Conservation (phyloP, 2,329 filamentous ascomycete species). For the Plectosphaerella cucumerina region DNA sequence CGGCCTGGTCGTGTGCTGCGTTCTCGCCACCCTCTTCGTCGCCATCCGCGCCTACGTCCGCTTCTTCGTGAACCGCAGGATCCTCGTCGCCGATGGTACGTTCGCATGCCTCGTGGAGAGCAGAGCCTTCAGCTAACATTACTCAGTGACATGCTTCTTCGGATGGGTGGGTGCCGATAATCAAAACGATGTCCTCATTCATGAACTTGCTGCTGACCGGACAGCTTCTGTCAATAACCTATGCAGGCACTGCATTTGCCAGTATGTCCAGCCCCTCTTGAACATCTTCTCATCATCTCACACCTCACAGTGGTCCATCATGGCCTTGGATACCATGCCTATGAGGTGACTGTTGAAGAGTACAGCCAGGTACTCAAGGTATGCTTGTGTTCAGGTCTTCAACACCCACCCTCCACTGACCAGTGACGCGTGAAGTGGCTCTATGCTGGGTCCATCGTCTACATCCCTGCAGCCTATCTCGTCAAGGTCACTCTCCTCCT, state of each 20-base stretch:
- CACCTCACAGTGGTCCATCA: conserved; percentile 15
- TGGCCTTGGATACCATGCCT: conserved; percentile 17
- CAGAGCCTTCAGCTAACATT: background rate
- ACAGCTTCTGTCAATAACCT: background rate
- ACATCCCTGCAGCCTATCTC: conserved; percentile 22
- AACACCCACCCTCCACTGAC: background rate
- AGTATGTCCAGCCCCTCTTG: conserved; percentile 2
- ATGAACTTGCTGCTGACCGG: background rate
- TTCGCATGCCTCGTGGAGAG: background rate
- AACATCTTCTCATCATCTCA: background rate
- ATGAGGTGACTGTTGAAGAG: conserved; percentile 14
- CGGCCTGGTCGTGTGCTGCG: conserved; percentile 2
- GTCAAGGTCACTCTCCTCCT: conserved; percentile 27
- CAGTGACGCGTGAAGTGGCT: conserved; percentile 15
- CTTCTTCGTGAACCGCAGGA: conserved; percentile 1
- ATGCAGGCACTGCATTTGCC: conserved; percentile 4
- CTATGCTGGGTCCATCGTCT: conserved; percentile 21
- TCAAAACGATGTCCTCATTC: background rate
- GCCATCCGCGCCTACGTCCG: conserved; percentile 7
- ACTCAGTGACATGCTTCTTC: conserved; percentile 6
- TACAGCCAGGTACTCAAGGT: conserved; percentile 14
- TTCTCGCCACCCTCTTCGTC: conserved; percentile 7
- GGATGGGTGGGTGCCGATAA: conserved; percentile 5
- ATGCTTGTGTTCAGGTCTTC: background rate
- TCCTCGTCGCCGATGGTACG: background rate